Percentiles rank a stretch among this genome's conserved stretches.
These are phyloP conservation scores for Cydonia oblonga DNA, from an alignment of 331 rosid species.

Conservation along the genomic window DNA sequence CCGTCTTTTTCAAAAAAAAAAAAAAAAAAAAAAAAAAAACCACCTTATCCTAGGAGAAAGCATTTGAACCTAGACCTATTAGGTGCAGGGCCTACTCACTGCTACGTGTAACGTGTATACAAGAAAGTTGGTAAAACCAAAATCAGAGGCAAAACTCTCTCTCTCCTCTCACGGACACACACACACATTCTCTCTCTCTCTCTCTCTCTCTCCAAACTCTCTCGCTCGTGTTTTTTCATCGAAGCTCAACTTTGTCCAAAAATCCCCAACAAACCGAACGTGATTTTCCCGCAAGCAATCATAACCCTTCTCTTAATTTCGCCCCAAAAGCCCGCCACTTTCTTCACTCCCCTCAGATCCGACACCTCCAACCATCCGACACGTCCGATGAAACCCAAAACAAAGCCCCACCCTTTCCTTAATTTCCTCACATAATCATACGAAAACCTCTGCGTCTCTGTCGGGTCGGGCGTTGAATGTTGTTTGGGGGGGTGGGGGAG, in stretches of 20 bases:
- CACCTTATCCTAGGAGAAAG: too few relatives aligned
- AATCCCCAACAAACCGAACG: conserved; percentile 20
- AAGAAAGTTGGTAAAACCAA: not conserved
- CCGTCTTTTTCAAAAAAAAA: too few relatives aligned
- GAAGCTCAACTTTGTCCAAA: conserved; percentile 13
- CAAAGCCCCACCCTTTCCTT: not conserved
- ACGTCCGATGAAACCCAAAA: conserved; percentile 4
- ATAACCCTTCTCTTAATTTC: conserved; percentile 33
- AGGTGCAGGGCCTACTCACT: not conserved
- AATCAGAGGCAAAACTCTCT: not conserved
- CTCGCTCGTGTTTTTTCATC: not conserved
- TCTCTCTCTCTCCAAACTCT: not conserved
- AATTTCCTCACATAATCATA: not conserved
- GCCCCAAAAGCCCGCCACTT: conserved; percentile 20
- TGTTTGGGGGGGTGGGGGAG: not conserved
- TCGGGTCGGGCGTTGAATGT: conserved; percentile 18
- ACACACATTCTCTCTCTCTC: not conserved
- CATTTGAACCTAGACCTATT: not conserved
- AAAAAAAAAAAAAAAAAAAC: too few relatives aligned
- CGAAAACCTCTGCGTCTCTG: conserved; percentile 1
- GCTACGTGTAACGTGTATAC: not conserved
- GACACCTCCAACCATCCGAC: not conserved
- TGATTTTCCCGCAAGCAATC: conserved; percentile 21
- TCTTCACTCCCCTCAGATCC: conserved; percentile 36
- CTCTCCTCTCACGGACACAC: not conserved